Conservation (phyloP, 495 filamentous ascomycete genomes). For the Ascobolus immersus region DNA sequence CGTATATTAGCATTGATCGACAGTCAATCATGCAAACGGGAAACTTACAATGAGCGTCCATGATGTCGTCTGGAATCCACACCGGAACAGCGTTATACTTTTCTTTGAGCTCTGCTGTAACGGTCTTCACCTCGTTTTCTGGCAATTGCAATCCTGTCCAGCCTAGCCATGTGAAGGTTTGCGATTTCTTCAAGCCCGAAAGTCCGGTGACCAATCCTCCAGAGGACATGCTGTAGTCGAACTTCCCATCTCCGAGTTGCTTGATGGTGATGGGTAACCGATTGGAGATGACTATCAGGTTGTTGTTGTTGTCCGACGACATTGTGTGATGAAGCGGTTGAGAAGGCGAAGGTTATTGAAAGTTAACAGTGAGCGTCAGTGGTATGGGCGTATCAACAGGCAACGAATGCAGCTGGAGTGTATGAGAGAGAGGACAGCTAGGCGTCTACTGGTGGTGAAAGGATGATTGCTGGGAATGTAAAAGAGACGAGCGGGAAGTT, state of each 20-base stretch:
- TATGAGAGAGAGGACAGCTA: no score
- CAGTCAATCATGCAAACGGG: background rate
- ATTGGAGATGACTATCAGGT: conserved; percentile 70
- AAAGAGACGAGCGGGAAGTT: no score
- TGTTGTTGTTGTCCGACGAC: conserved; percentile 12
- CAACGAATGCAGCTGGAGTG: no score
- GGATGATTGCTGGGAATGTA: no score
- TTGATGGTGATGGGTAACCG: conserved; percentile 89
- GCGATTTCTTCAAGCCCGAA: conserved; percentile 68
- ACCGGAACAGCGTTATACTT: conserved; percentile 51
- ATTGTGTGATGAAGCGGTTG: no score
- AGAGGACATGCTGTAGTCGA: conserved; percentile 82
- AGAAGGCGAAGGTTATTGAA: no score
- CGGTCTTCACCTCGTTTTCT: conserved; percentile 36
- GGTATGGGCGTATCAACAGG: no score
- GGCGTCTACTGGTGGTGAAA: no score
- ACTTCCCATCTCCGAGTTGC: conserved; percentile 54
- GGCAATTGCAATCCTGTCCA: conserved; percentile 82
- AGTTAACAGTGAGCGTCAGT: no score
- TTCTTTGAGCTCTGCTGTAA: conserved; percentile 42
- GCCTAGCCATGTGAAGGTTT: conserved; percentile 90
- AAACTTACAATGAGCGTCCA: conserved; percentile 37
- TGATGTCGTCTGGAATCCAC: conserved; percentile 53
- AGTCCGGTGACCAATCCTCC: conserved; percentile 80
- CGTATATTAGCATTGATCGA: background rate